A percentile compares a stretch with the other conserved stretches of the same genome.
phyloP scores from a whole-genome alignment of 176 grass and related monocot genomes.

The Bolboschoenus planiculmis region DNA sequence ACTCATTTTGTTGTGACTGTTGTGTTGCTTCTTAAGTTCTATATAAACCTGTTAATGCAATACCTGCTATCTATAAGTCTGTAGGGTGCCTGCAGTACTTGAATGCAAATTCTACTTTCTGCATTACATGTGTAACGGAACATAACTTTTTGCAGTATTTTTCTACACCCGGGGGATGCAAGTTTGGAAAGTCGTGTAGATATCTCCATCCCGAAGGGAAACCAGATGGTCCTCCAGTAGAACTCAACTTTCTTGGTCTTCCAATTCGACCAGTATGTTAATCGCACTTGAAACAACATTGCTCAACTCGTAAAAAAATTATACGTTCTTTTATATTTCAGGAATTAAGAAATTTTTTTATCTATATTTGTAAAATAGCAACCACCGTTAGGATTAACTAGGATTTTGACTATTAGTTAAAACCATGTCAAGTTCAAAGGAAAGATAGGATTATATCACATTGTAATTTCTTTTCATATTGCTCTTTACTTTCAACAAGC shows the following conservation, averaged over 20 bases:
- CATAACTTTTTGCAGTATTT: constrained; percentile 53
- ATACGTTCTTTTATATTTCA: not conserved
- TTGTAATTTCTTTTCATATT: not conserved
- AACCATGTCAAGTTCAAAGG: not conserved
- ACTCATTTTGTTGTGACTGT: not conserved
- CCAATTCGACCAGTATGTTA: constrained; percentile 78
- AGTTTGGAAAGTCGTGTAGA: constrained; percentile 78
- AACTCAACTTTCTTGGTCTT: constrained; percentile 92
- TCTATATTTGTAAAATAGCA: not conserved
- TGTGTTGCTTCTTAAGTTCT: constrained; percentile 3
- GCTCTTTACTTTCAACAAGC: not conserved
- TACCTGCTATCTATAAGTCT: not conserved
- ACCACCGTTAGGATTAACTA: not conserved
- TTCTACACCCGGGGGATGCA: constrained; percentile 70
- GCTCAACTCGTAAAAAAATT: not conserved
- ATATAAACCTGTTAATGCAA: not conserved
- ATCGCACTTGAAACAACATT: not conserved
- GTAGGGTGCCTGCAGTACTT: not conserved
- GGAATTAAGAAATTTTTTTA: not conserved
- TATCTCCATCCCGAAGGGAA: constrained; percentile 57
- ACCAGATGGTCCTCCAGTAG: constrained; percentile 44
- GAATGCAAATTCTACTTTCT: not conserved
- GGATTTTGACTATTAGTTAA: not conserved
- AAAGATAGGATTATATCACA: not conserved
- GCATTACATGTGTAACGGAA: constrained; percentile 19